Base-by-base conservation (phyloP, 495 filamentous ascomycete species). In the Penicillium silybi region DNA sequence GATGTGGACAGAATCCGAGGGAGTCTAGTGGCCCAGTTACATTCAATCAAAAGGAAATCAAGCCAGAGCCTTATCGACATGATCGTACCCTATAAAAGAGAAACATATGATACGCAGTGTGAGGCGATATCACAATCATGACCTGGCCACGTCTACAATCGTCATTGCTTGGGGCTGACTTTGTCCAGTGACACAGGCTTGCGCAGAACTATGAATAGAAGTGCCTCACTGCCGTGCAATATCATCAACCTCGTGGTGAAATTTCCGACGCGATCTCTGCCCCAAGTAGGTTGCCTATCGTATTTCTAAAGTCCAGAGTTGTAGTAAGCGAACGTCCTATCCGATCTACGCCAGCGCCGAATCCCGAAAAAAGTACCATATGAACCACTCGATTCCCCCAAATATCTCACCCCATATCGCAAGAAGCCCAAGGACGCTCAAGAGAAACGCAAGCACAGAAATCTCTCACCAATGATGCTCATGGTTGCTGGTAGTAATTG, bases 171-270 rank as follows among this genome's bases (percentile, higher is more conserved):
- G 50, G 37, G 25, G 19, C 17, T 23, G 25, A 23, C 5, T 16
- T 10, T 40, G 9, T 27, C 22, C 20, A 22, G 38, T 53, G 37
- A 41, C 38, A 53, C 50, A 46, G 35, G 16, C 22, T 25, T 38
- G 15, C 23, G 11, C 6, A 17, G 29, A 29, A 18, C 50, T 52
- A 52, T 52, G 32, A 44, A 52, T 46, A 52, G 50, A 52, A 38
- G 13, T 17, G 16, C n/a, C 15, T 23, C 13, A 27, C 13, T 32
- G 10, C 8, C 4, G 29, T 32, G 29, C 29, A 11, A 13, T 32
- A 32, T 32, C 29, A 15, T 53, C 43, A 25, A 44, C 43, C 19
- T 35, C 19, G 43, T 41, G 32, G 37, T 38, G 34, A 41, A 34
- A 44, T n/a, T 34, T n/a, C n/a, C n/a, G 11, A 25, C 9, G 48